A percentile compares a stretch with the other conserved stretches of the same genome.
phyloP scores from a whole-genome alignment of 2,329 filamentous ascomycete species.

The Fusarium sp. region DNA sequence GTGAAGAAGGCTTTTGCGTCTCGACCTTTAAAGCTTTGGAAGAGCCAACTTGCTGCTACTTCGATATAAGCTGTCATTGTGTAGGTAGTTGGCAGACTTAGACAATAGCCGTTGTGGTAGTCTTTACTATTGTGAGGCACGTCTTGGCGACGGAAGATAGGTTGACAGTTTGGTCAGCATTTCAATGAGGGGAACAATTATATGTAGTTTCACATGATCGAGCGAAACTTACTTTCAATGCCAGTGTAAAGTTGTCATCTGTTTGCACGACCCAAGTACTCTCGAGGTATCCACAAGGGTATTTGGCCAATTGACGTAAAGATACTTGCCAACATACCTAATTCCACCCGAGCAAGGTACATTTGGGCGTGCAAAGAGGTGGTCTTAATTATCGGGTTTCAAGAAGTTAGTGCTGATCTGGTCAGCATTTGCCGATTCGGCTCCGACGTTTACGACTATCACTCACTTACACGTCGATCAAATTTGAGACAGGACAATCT shows the following conservation, averaged over 20 bases:
- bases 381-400: too few species aligned
- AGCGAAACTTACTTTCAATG: too few species aligned
- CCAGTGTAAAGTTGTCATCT: neutral
- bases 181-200: neutral
- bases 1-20: conserved; percentile 57
- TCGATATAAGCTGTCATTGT: conserved; percentile 53
- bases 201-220: neutral
- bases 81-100: neutral
- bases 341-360: too few species aligned
- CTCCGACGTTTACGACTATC: too few species aligned
- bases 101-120: neutral
- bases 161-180: neutral
- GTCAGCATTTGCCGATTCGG: neutral
- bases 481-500: neutral
- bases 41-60: conserved; percentile 56
- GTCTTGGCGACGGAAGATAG: neutral
- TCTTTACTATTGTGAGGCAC: too few species aligned
- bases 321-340: too few species aligned
- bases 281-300: too few species aligned
- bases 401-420: neutral
- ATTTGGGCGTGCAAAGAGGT: too few species aligned
- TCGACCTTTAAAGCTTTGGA: conserved; percentile 54
- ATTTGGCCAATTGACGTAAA: too few species aligned
- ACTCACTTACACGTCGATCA: neutral
- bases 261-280: too few species aligned